A percentile compares a stretch with the other conserved stretches of the same genome.
phyloP scores from a whole-genome alignment of 495 filamentous ascomycete genomes.

The Penicillium coffeae region DNA sequence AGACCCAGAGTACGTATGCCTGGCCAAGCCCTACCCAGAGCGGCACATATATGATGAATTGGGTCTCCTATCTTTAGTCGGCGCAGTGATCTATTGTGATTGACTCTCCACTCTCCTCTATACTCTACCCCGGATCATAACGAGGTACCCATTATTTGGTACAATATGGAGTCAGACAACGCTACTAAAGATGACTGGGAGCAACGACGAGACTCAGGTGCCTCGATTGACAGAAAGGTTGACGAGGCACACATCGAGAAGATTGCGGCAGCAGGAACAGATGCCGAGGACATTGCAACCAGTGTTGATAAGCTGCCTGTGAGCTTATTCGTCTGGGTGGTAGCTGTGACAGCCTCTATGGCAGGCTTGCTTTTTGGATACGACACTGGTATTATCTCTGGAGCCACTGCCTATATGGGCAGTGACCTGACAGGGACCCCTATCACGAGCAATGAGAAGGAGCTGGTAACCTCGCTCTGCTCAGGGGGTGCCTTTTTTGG shows the following conservation, averaged over 20 bases:
- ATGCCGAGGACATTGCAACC: conserved; percentile 6
- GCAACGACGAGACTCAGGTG: too few relatives aligned
- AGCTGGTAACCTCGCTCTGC: conserved; percentile 45
- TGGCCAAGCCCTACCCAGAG: too few relatives aligned
- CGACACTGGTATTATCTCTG: conserved; percentile 49
- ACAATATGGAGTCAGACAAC: too few relatives aligned
- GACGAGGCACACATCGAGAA: conserved; percentile 3
- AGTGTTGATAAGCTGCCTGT: conserved; percentile 7
- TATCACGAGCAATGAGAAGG: conserved; percentile 36
- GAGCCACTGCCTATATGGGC: conserved; percentile 40
- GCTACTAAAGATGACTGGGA: too few relatives aligned
- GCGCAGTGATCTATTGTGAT: too few relatives aligned
- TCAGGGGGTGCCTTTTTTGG: conserved; percentile 51
- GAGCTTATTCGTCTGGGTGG: conserved; percentile 33
- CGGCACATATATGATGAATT: too few relatives aligned
- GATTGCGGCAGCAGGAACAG: neutral
- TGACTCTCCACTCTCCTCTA: too few relatives aligned
- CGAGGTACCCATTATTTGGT: too few relatives aligned
- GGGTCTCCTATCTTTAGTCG: too few relatives aligned
- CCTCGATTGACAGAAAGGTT: too few relatives aligned
- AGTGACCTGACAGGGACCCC: conserved; percentile 26
- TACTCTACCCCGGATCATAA: too few relatives aligned
- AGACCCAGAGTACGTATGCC: too few relatives aligned
- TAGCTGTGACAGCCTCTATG: conserved; percentile 33
- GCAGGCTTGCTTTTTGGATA: conserved; percentile 43